A percentile compares a stretch with the other conserved stretches of the same genome.
Conservation (phyloP, 2,329 filamentous ascomycete species). For the Penicillium brasilianum region DNA sequence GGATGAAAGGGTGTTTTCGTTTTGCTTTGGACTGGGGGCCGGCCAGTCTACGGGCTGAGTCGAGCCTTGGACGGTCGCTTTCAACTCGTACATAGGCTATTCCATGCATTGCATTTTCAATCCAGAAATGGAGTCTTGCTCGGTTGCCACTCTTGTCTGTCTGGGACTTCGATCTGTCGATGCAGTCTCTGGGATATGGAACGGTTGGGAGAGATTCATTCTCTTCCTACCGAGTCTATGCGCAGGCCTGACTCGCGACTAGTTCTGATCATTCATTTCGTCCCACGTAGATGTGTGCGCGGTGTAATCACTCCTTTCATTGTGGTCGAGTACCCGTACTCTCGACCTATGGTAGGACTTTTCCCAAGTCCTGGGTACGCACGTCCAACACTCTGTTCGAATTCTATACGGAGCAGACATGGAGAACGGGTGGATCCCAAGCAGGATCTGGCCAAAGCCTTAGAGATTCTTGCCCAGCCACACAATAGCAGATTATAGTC, state of each 20-base stretch:
- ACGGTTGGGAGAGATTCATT: not conserved
- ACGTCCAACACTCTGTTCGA: not conserved
- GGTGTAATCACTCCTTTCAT: not conserved
- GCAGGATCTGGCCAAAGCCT: not conserved
- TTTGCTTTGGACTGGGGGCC: constrained; percentile 19
- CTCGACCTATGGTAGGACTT: not conserved
- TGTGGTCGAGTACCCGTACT: not conserved
- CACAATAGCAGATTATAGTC: not conserved
- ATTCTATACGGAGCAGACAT: not conserved
- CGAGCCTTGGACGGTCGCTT: constrained; percentile 27
- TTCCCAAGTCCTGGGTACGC: not conserved
- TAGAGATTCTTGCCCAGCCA: not conserved
- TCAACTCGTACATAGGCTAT: constrained; percentile 35
- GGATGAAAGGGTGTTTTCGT: constrained; percentile 27
- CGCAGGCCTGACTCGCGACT: not conserved
- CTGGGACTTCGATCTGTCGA: not conserved
- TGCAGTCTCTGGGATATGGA: not conserved
- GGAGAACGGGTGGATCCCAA: not conserved
- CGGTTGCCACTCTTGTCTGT: not conserved
- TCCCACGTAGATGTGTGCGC: not conserved
- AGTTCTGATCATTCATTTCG: not conserved
- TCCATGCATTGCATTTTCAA: constrained; percentile 36
- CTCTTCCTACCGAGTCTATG: not conserved
- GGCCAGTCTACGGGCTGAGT: constrained; percentile 20
- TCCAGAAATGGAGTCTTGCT: constrained; percentile 27